Evolutionary conservation across 495 filamentous ascomycete species (phyloP), one percentile per base, ranked within the genome.

Genomic region (Bryoglossum gracile): DNA sequence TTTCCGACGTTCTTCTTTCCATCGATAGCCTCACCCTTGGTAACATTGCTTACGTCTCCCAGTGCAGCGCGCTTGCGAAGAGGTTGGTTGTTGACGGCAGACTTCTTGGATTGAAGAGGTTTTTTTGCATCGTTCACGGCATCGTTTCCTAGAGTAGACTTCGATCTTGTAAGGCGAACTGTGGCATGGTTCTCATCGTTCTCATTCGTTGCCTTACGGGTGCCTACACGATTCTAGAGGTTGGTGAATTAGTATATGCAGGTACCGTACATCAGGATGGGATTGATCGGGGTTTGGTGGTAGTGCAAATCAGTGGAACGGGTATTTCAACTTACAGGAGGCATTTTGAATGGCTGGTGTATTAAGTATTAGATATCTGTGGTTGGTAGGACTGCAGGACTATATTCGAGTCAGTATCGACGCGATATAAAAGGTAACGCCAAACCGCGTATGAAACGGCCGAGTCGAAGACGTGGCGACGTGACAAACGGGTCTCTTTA

Each of bases 1-100:
- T 70, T 71, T 43, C 59, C 70, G 25, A 65, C 58, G 28, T 73
- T 64, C 71, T 94, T 95, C 77, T 94, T 91, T 23, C 69, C 77
- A 19, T 88, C 86, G 4, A 62, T 70, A 32, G 53, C 68, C 11
- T 90, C 87, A 18, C 66, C 71, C 68, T 95, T 95, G 48, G 78
- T 77, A 43, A 95, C 86, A 71, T 98, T 98, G 76, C 89, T 97
- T 51, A 95, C 83, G 73, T 98, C 91, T 21, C 87, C 89, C 16
- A 98, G 76, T 24, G 85, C 88, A 58, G 83, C 72, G 58, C 87
- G 85, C 63, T 80, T 83, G 60, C 82, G 74, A 10, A 61, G 61
- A 22, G 68, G 66, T 35, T 70, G 59, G 56, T 75, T 70, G 36
- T 80, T 78, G 46, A 76, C 63, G 10, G 71, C 63, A 2, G 80